Conservation (phyloP, 352 stramenopile genomes). For the Globisporangium apiculatum region DNA sequence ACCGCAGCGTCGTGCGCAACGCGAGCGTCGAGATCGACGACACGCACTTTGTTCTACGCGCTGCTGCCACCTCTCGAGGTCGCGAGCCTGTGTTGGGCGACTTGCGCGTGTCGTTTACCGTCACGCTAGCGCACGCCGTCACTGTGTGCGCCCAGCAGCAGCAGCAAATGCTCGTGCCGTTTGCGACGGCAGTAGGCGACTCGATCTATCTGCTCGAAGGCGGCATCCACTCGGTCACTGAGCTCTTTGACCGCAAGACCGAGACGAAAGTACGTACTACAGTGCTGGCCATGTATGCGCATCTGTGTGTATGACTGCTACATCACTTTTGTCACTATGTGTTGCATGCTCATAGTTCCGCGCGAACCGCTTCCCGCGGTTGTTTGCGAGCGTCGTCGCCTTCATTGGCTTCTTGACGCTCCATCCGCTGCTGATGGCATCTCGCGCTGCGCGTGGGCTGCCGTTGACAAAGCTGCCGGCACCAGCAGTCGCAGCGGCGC, state of each 20-base stretch:
- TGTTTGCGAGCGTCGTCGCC: slow-evolving; percentile 52
- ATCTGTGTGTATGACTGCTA: not conserved
- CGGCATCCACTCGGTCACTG: slow-evolving; percentile 33
- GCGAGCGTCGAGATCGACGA: slow-evolving; percentile 47
- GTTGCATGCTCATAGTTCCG: slow-evolving; percentile 22
- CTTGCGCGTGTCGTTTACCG: slow-evolving; percentile 56
- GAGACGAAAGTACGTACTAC: slow-evolving; percentile 26
- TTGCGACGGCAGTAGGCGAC: slow-evolving; percentile 32
- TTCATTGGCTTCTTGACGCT: slow-evolving; percentile 68
- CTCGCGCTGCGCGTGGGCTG: slow-evolving; percentile 22
- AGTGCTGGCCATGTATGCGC: not conserved
- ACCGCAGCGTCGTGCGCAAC: slow-evolving; percentile 34
- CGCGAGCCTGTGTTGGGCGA: slow-evolving; percentile 34
- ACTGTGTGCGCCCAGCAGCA: slow-evolving; percentile 53
- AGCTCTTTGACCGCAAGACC: slow-evolving; percentile 46
- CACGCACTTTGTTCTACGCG: slow-evolving; percentile 37
- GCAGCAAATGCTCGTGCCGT: slow-evolving; percentile 30
- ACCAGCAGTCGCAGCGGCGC: slow-evolving; percentile 30
- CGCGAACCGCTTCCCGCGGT: slow-evolving; percentile 55
- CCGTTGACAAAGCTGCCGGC: slow-evolving; percentile 25
- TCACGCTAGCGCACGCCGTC: slow-evolving; percentile 56
- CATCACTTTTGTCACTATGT: not conserved
- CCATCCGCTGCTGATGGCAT: slow-evolving; percentile 20
- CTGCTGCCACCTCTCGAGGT: not conserved
- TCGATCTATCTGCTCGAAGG: slow-evolving; percentile 54